Evolutionary conservation across 176 grass and related monocot species (phyloP), one percentile per base, ranked within the genome.

Genomic region (Oropetium thomaeum): DNA sequence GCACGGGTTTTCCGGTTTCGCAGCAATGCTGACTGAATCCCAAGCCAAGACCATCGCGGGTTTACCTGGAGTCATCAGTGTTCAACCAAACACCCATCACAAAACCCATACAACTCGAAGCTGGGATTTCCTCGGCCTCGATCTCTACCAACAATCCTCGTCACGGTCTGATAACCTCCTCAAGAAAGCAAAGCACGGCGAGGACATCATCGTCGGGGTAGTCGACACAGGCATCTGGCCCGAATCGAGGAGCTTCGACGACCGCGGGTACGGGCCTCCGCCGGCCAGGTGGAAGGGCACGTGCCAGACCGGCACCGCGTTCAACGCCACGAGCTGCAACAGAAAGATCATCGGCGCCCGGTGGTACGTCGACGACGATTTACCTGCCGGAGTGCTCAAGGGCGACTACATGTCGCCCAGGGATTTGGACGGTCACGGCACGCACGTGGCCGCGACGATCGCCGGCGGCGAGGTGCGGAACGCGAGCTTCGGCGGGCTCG

Each of bases 231-330:
- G 88, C 17, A 86, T 90, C 48, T 90, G 92, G 87, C 91, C 91
- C 8, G 91, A 93, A 82, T 93, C 91, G 1, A 68, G 52, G 66
- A 93, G 87, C 69, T 93, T 93, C 4, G 35, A 79, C 0, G 84
- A 87, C 28, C 67, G 35, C 0, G 84, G 81, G 0, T 90, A 82
- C 10, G 73, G 84, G 7, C 84, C 87, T 1, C 13, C 74, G 4
- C 90, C 90, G 0, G 31, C 76, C 0, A 7, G 73, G 13, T 93
- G 91, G 91, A 89, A n/a, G 22, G 91, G 91, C 0, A 40, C 2
- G 25, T 93, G 91, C 29, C 74, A 88, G 62, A 28, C 27, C 7
- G 87, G 91, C 1, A 5, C 9, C 0, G 54, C 3, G 4, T 90
- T 82, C 49, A 67, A 39, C 22, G 15, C 74, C 33, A 72, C 60